Evolutionary conservation across 768 basidiomycete species (phyloP), one percentile per base, ranked within the genome.

Genomic region (Podaxis carcinomalis): DNA sequence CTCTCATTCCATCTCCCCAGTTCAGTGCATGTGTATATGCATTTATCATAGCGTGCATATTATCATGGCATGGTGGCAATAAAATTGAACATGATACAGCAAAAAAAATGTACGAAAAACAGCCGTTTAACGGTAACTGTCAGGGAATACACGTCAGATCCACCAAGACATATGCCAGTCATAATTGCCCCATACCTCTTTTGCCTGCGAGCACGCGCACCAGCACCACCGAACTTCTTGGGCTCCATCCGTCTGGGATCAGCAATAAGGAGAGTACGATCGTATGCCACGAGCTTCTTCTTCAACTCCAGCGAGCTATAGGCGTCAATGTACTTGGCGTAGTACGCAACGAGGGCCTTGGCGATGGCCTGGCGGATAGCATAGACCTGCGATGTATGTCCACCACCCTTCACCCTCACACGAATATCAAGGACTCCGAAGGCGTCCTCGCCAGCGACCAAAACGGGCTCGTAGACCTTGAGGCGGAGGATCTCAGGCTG

Each of bases 311-410:
- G 86, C 25, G 96, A 94, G 69, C 92, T 94, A 77, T 87, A 95
- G 65, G 97, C 97, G 73, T 99, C 97, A 74, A 94, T 83, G 82
- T 98, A 98, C 80, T 98, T 99, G 78, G 94, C 92, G 76, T 96
- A 95, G 84, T 93, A 98, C 54, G 97, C 97, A 69, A 99, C 92
- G 66, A 98, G 77, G 62, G 96, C 97, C 81, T 97, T 98, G 68
- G 93, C 90, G 70, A 99, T 96, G 40, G 97, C 97, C 81, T 99
- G 97, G 65, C 97, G 93, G 74, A 98, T 93, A 65, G 97, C 97
- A 79, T 98, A 99, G 65, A 99, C 84, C 77, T 99, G 96, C 57
- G 96, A 96, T 62, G 94, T 95, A 83, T 98, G 97, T 77, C 97
- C 97, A 84, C 97, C 97, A 74, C 97, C 97, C 78, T 95, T 95